phyloP scores from a whole-genome alignment of 805 yeast species.

The Kuraishia capsulata region DNA sequence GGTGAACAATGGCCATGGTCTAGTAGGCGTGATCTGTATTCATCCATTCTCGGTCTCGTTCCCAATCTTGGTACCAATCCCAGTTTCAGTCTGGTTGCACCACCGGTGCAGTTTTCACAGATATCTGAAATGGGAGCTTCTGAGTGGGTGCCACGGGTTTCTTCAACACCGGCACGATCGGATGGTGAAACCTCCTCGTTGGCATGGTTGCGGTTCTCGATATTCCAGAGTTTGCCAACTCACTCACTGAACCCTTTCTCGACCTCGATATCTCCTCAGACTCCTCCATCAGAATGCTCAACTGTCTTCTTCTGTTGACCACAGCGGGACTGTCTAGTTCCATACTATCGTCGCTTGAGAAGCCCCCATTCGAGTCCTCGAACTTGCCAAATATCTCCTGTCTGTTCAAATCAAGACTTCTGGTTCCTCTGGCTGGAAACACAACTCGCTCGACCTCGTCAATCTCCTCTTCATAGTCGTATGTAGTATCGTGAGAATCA shows the following conservation, averaged over 20 bases:
- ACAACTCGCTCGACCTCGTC: conserved; percentile 5
- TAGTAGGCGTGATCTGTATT: too few species aligned
- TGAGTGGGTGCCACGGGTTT: too few species aligned
- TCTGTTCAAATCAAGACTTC: conserved; percentile 5
- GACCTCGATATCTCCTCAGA: neutral
- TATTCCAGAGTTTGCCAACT: neutral
- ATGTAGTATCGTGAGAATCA: conserved; percentile 4
- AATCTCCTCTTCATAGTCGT: conserved; percentile 8
- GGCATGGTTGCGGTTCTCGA: conserved; percentile 3
- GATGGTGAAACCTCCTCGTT: conserved; percentile 6
- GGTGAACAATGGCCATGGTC: too few species aligned
- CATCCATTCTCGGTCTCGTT: too few species aligned
- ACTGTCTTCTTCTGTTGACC: neutral
- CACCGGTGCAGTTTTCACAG: too few species aligned
- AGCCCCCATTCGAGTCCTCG: neutral
- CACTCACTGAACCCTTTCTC: neutral
- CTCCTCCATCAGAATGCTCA: conserved; percentile 1
- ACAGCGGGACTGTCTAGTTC: neutral
- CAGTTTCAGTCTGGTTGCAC: too few species aligned
- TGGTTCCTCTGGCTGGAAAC: conserved; percentile 9
- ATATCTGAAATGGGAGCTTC: too few species aligned
- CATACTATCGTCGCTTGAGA: conserved; percentile 3
- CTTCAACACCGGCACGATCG: too few species aligned
- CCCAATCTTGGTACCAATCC: too few species aligned
- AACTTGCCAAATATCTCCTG: conserved; percentile 1